Evolutionary conservation across 148 eudicot species (phyloP), one percentile per base, ranked within the genome.

Genomic region (Cornus controversa): DNA sequence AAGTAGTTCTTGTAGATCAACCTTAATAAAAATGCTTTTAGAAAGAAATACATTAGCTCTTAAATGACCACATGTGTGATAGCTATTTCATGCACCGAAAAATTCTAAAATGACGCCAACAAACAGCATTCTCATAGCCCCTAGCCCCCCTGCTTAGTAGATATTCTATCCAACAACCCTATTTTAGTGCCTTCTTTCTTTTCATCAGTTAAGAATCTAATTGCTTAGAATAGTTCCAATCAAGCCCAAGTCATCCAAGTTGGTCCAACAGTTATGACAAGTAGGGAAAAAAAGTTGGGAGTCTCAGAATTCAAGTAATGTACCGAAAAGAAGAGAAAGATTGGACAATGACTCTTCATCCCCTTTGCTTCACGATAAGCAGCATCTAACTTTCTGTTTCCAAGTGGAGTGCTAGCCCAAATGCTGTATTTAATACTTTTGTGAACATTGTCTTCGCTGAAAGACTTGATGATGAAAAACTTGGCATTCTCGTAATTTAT

Each of bases 391-490:
- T 96, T 96, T 71, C 89, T 86, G 84, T 96, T 96, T 72, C 99
- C 99, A 80, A 91, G 93, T 64, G 97, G 89, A 2, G 99, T 96
- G 85, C 99, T 96, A 65, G 98, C 92, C 99, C 99, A 96, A 78
- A 93, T 86, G 47, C 81, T 80, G 70, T 96, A 96, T 70, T 96
- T 96, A 36, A 96, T 90, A 85, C 99, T 96, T 82, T 90, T 91
- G 87, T 96, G 99, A 76, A 96, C 86, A 82, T 96, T 93, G 72
- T 96, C 98, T 84, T 96, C 99, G 82, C 98, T 96, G 82, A 93
- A 96, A 26, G 99, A 93, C 86, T 96, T 96, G 24, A 96, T 96
- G 37, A 96, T 88, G 80, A 91, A 96, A 84, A 96, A 96, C 72
- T 84, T 96, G 22, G 98, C 99, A 79, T 86, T 86, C 72, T 96